Percentiles rank a stretch among this genome's conserved stretches.
phyloP scores from a whole-genome alignment of 305 asterid genomes.

The Solanum hybrid region DNA sequence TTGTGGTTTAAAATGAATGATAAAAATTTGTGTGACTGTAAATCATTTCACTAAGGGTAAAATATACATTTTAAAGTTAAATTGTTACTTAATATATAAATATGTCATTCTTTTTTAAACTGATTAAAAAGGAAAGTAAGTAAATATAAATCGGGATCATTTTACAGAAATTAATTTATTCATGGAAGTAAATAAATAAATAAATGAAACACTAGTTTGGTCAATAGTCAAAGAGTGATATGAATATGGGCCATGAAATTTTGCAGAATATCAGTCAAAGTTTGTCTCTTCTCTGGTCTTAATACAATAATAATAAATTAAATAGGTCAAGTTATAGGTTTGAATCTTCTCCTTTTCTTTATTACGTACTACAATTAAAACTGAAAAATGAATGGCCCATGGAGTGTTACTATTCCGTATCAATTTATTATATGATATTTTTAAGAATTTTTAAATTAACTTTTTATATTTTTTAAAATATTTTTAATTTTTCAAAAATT shows the following conservation, averaged over 20 bases:
- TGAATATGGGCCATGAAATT: not conserved
- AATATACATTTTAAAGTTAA: too few relatives aligned
- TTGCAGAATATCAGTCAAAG: not conserved
- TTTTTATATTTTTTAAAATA: not conserved
- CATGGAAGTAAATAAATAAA: not conserved
- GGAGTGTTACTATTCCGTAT: not conserved
- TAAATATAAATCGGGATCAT: not conserved
- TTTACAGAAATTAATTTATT: not conserved
- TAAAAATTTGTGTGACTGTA: too few relatives aligned
- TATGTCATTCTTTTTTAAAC: too few relatives aligned
- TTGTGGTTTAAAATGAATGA: too few relatives aligned
- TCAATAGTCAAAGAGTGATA: not conserved
- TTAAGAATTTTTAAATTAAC: rapidly evolving
- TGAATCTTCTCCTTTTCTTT: not conserved
- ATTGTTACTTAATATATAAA: too few relatives aligned
- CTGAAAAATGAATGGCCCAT: not conserved
- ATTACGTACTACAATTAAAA: not conserved
- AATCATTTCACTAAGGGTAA: too few relatives aligned
- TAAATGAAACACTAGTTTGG: not conserved
- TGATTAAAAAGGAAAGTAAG: too few relatives aligned
- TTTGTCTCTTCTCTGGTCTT: not conserved
- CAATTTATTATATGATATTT: not conserved
- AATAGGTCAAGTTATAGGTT: not conserved
- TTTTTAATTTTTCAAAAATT: not conserved
- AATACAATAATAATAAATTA: not conserved